Evolutionary conservation across 1,284 basidiomycete species (phyloP), one percentile per base, ranked within the genome.

Genomic region (Meripilus lineatus): DNA sequence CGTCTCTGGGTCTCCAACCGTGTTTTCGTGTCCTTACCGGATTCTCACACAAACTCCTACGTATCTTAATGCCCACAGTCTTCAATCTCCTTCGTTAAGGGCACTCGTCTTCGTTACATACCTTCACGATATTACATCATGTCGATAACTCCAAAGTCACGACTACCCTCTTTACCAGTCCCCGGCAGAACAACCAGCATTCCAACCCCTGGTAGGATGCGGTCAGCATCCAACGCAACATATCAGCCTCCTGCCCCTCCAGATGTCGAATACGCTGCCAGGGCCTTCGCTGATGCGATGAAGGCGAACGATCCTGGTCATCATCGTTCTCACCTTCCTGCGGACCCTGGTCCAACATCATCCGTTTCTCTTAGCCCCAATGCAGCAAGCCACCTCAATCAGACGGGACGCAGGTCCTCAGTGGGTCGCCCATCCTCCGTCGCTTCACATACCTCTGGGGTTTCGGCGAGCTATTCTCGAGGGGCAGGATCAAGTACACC

Each of bases 291-390:
- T 37, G 86, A 89, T 51, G 87, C 86, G 18, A 77, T 90, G 59
- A 81, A 73, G 54, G 76, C 83, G 36, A 85, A 90, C 55, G 83
- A 89, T 59, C 88, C 87, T 25, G 74, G 81, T 22, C 74, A 76
- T 35, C 82, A 88, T 63, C 78, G 79, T 49, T 51, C 63, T 44
- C n/a, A n/a, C n/a, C n/a, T n/a, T n/a, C n/a, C n/a, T n/a, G n/a
- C n/a, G n/a, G n/a, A n/a, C n/a, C n/a, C n/a, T n/a, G n/a, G n/a
- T n/a, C n/a, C n/a, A n/a, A n/a, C n/a, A n/a, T 57, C 59, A 42
- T 68, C 68, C 49, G 50, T 67, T n/a, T 68, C 74, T 2, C 62
- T 55, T 35, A 38, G 66, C 1, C 64, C 67, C 40, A 49, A 53
- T 11, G 64, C 66, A n/a, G 51, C 62, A 18, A 45, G 40, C 26